Base-by-base conservation (phyloP, 2,329 filamentous ascomycete species). In the Hypoxylon sp. region DNA sequence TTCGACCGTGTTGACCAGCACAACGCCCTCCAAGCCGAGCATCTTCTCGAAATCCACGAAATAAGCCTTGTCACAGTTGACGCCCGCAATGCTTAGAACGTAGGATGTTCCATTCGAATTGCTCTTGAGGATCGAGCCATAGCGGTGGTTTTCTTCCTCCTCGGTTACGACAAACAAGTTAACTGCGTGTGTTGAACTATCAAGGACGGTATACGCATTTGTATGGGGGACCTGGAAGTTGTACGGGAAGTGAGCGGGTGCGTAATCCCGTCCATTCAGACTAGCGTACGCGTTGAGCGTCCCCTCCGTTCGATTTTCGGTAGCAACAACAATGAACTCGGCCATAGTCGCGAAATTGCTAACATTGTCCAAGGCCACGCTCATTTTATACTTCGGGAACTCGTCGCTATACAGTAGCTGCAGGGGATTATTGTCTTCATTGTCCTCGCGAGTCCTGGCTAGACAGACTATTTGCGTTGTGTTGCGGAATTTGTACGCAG, bases 31-130 rank as follows among this genome's bases (percentile, higher is more conserved):
- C 12, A 99, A 83, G 2, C 93, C 93, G 49, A 92, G 87, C 83
- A 97, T 93, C 81, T 97, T 97, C 77, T 99, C 96, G 78, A 97
- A 99, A 76, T 99, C 96, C 45, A 97, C 95, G 74, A 90, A 97
- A 44, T 90, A 93, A 1, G 77, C 72, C 11, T 85, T 81, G 75
- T 97, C 89, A 71, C 93, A 87, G 78, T 98, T 97, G 75, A 98
- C 93, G 18, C 87, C 88, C 50, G 87, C 83, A 22, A 96, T 84
- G 78, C 92, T 96, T 69, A 97, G 82, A 11, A 97, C 92, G 74
- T 97, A 99, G 1, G 92, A 96, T 0, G 96, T 99, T 56, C 96
- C 96, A 75, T 99, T 98, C 73, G 93, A 97, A 81, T 99, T 99
- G 75, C 93, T 97, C 86, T 98, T 99, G 79, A 99, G 88, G 71